Conservation (phyloP, 2,329 filamentous ascomycete species). For the Graphilbum sp. region DNA sequence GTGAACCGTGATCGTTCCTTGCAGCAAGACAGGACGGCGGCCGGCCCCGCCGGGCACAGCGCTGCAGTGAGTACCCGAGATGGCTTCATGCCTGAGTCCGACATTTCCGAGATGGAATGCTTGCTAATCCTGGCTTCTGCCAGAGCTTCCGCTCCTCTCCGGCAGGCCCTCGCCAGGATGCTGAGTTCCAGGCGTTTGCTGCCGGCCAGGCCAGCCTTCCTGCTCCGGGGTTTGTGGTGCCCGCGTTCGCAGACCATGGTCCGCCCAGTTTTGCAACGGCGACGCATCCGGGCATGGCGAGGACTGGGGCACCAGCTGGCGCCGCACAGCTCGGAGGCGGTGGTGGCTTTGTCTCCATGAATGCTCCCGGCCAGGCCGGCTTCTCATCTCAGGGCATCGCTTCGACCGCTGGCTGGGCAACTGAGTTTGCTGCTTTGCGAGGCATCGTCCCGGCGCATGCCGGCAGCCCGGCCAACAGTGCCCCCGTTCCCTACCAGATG, state of each 20-base stretch:
- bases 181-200: slow-evolving; percentile 8
- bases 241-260: background rate
- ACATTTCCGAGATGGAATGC: no score
- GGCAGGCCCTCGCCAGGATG: slow-evolving; percentile 2
- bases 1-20: slow-evolving; percentile 49
- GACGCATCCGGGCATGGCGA: no score
- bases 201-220: background rate
- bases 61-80: no score
- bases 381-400: background rate
- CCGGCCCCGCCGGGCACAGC: background rate
- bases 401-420: slow-evolving; percentile 4
- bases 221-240: no score
- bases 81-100: no score
- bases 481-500: background rate
- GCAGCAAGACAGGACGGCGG: slow-evolving; percentile 50
- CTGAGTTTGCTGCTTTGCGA: slow-evolving; percentile 5
- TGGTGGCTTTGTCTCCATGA: no score
- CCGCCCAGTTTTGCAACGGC: no score
- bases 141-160: slow-evolving; percentile 9
- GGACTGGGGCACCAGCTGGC: no score
- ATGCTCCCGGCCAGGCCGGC: no score
- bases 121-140: no score
- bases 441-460: background rate
- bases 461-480: background rate
- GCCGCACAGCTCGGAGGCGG: no score